phyloP scores from a whole-genome alignment of 2,329 filamentous ascomycete genomes.

The Chaetothyriales sp. region DNA sequence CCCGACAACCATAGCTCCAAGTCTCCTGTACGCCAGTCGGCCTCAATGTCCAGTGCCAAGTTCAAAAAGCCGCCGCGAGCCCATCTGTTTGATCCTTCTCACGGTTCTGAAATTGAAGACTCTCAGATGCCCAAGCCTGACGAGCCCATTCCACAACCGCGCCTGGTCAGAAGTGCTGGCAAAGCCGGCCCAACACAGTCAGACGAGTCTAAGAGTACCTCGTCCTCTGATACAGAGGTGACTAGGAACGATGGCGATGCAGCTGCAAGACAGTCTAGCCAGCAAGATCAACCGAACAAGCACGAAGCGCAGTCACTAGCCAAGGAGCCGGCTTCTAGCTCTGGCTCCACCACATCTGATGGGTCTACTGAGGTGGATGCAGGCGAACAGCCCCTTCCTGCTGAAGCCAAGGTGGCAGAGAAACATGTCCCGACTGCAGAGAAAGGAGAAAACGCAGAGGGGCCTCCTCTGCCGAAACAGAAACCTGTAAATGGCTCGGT shows the following conservation, averaged over 20 bases:
- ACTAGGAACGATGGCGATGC: neutral
- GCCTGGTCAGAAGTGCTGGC: slow-evolving; percentile 9
- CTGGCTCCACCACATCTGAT: neutral
- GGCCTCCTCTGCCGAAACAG: neutral
- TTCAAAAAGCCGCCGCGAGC: slow-evolving; percentile 8
- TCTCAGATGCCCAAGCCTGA: slow-evolving; percentile 10
- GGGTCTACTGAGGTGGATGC: neutral
- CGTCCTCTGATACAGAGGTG: neutral
- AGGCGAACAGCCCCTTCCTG: neutral
- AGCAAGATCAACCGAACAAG: neutral
- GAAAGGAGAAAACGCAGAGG: neutral
- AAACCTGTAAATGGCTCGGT: neutral
- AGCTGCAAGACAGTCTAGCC: neutral
- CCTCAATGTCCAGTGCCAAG: slow-evolving; percentile 10
- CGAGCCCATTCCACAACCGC: slow-evolving; percentile 1
- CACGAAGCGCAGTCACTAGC: no score
- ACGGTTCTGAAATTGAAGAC: slow-evolving; percentile 17
- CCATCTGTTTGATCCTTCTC: slow-evolving; percentile 9
- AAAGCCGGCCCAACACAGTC: no score
- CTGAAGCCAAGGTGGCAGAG: neutral
- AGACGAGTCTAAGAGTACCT: neutral
- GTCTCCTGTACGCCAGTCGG: neutral
- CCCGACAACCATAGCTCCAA: slow-evolving; percentile 1
- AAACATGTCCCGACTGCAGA: neutral
- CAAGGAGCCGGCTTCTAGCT: neutral